Base-by-base conservation (phyloP, 2,329 filamentous ascomycete species). In the Clonostachys chloroleuca region DNA sequence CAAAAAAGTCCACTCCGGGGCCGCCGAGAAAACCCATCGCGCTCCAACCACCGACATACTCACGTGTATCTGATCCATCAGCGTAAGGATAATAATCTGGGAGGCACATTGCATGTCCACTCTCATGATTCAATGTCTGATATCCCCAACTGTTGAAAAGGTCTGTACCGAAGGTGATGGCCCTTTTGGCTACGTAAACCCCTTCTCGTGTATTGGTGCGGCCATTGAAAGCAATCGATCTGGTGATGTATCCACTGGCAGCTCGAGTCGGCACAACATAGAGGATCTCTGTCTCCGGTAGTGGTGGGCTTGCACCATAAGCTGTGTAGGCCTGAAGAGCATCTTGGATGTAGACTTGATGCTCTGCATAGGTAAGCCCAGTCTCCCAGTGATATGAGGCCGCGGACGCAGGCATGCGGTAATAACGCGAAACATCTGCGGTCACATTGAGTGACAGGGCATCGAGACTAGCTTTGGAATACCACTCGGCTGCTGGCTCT, bases 121-220 rank as follows among this genome's bases (percentile, higher is more conserved):
- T 65, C 57, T 69, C 65, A 30, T 69, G 65, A 52, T 67, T 67
- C 8, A 68, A 47, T 6, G 60, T 58, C 45, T 65, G 65, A 42
- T 49, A 63, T 14, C 58, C 56, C 65, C 63, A 68, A 0, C 50
- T 49, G 12, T 45, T 42, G 45, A 60, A 67, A 0, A 57, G 55
- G 39, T 69, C 64, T 3, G 52, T 43, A 1, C 65, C 65, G 35
- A 67, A 58, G 0, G 62, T 66, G 3, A 65, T 58, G n/a, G 57
- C 51, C 48, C 62, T 65, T 20, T 50, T 55, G 18, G 63, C 60
- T 4, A 65, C 44, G 12, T 39, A 12, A 17, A 20, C 7, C 43
- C 43, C n/a, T 34, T 39, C n/a, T 7, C 17, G 8, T 9, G 18
- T 13, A 30, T 40, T 20, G 40, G 12, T 16, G 8, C 8, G 12